Conservation (phyloP, 1,139 yeast species). For the Protomyces gravidus region DNA sequence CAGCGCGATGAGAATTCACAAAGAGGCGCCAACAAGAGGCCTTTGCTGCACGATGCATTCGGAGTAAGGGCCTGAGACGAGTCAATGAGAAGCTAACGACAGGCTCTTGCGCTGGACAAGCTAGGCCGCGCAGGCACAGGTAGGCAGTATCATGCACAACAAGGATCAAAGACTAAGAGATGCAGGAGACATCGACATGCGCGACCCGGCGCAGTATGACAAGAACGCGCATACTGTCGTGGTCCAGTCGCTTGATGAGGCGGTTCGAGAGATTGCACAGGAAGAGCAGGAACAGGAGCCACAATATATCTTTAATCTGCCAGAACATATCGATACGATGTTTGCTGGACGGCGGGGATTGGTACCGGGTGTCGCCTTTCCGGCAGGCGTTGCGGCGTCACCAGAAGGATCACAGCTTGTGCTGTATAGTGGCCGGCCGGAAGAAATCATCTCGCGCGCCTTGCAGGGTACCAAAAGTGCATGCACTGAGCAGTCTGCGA, state of each 20-base stretch:
- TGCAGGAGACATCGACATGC: slow-evolving; percentile 15
- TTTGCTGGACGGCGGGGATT: slow-evolving; percentile 10
- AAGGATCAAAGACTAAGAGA: too few relatives aligned
- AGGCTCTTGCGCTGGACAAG: background rate
- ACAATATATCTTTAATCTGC: slow-evolving; percentile 8
- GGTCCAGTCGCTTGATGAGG: slow-evolving; percentile 25
- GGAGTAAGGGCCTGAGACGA: slow-evolving; percentile 3
- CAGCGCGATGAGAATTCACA: background rate
- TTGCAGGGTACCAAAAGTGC: background rate
- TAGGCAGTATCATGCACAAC: background rate
- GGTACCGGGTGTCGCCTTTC: background rate
- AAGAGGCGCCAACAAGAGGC: slow-evolving; percentile 1
- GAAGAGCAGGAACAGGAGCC: slow-evolving; percentile 12
- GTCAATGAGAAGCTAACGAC: background rate
- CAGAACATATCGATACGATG: slow-evolving; percentile 15
- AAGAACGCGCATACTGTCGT: slow-evolving; percentile 30
- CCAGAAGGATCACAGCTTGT: slow-evolving; percentile 7
- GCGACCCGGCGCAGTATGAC: slow-evolving; percentile 8
- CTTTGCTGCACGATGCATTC: slow-evolving; percentile 18
- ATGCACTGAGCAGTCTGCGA: background rate
- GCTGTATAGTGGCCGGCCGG: slow-evolving; percentile 13
- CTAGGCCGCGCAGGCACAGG: background rate
- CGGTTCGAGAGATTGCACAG: slow-evolving; percentile 1
- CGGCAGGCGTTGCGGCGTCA: background rate
- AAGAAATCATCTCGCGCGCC: slow-evolving; percentile 1